phyloP scores from a whole-genome alignment of 805 yeast genomes.

The Saccharomycopsis synnaedendra region DNA sequence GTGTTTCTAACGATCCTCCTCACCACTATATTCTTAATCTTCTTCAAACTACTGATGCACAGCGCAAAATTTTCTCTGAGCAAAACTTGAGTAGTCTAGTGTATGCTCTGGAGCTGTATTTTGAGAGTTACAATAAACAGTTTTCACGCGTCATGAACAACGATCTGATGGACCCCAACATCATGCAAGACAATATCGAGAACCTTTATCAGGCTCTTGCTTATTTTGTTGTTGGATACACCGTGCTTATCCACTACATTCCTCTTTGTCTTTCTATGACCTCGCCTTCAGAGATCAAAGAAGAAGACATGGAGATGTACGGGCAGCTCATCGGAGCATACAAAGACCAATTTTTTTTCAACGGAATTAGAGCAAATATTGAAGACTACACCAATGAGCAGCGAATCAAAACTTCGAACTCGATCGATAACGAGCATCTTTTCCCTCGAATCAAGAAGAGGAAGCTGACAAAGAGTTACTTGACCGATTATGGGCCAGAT shows the following conservation, averaged over 20 bases:
- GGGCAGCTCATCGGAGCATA: constrained; percentile 7
- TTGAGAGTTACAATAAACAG: constrained; percentile 4
- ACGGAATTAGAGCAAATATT: constrained; percentile 10
- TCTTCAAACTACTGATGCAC: constrained; percentile 1
- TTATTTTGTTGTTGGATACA: constrained; percentile 14
- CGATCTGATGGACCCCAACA: background rate
- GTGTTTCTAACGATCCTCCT: constrained; percentile 8
- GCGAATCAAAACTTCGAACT: background rate
- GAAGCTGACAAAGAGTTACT: constrained; percentile 14
- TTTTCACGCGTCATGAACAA: constrained; percentile 6
- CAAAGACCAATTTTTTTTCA: constrained; percentile 14
- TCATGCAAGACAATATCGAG: constrained; percentile 1
- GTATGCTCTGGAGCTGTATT: constrained; percentile 6
- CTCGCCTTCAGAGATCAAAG: background rate
- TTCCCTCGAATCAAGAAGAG: constrained; percentile 13
- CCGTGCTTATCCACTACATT: constrained; percentile 10
- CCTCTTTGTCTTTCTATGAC: constrained; percentile 8
- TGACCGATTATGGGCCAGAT: constrained; percentile 17
- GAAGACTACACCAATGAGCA: constrained; percentile 10
- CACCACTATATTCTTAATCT: constrained; percentile 11
- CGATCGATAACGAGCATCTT: constrained; percentile 1
- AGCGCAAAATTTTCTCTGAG: background rate
- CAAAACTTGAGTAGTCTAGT: constrained; percentile 2
- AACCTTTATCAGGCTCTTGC: constrained; percentile 12
- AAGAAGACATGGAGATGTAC: constrained; percentile 11